Conservation (phyloP, 2,329 filamentous ascomycete species). For the Didymella sp. region DNA sequence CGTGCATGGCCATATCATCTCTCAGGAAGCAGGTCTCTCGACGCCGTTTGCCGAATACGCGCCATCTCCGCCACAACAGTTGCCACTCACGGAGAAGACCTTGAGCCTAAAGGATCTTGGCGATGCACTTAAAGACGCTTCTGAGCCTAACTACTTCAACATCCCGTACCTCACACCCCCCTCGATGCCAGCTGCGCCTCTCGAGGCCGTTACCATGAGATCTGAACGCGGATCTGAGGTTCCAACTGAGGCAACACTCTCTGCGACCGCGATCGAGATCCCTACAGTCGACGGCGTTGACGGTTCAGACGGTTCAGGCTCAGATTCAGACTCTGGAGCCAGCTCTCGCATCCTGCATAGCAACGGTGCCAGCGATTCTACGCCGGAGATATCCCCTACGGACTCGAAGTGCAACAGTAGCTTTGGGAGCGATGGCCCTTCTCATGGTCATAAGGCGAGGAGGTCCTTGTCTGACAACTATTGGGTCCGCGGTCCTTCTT, state of each 20-base stretch:
- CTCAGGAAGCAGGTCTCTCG: conserved; percentile 22
- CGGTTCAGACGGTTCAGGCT: conserved; percentile 88
- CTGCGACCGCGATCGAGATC: not conserved
- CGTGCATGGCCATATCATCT: conserved; percentile 21
- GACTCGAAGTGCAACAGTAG: conserved; percentile 17
- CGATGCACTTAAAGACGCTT: not conserved
- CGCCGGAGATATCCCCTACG: conserved; percentile 10
- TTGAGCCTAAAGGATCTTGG: conserved; percentile 13
- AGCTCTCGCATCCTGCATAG: conserved; percentile 87
- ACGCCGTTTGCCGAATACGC: conserved; percentile 14
- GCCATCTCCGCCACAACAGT: not conserved
- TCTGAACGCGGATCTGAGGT: conserved; percentile 24
- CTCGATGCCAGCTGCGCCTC: not conserved
- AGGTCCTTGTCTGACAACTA: conserved; percentile 20
- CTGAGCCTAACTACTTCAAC: conserved; percentile 3
- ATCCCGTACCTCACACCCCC: not conserved
- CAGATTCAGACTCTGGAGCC: conserved; percentile 92
- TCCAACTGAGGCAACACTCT: conserved; percentile 8
- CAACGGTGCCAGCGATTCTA: conserved; percentile 71
- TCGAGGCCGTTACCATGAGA: conserved; percentile 14
- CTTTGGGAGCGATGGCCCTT: conserved; percentile 18
- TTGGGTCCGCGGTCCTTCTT: conserved; percentile 23
- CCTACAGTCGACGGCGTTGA: conserved; percentile 88
- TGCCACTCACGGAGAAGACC: conserved; percentile 14
- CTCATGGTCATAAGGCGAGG: conserved; percentile 24